These are phyloP conservation scores for Leccinum aurantiacum DNA, from an alignment of 768 basidiomycete genomes.

Conservation along the genomic window DNA sequence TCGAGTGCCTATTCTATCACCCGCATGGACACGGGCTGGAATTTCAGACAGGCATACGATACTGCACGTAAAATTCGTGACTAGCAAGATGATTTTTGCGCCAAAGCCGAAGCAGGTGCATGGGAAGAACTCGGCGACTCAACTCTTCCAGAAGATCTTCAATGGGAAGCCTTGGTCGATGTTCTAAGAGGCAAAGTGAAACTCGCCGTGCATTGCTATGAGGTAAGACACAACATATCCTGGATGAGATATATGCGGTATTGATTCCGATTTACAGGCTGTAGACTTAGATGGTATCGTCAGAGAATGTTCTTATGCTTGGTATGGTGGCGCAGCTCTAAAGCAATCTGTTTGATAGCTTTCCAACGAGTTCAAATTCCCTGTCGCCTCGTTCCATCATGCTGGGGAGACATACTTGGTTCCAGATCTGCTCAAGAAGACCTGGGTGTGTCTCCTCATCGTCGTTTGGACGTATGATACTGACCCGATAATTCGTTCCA, in stretches of 20 bases:
- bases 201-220: slow-evolving; percentile 38
- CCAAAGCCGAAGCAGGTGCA: slow-evolving; percentile 49
- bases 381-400: slow-evolving; percentile 74
- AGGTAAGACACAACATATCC: slow-evolving; percentile 12
- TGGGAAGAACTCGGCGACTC: slow-evolving; percentile 38
- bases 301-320: slow-evolving; percentile 46
- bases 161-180: slow-evolving; percentile 80
- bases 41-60: slow-evolving; percentile 76
- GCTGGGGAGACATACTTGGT: slow-evolving; percentile 84
- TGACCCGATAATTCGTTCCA: background rate
- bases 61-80: slow-evolving; percentile 67
- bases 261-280: slow-evolving; percentile 33
- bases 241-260: background rate
- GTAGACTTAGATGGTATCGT: slow-evolving; percentile 75
- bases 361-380: slow-evolving; percentile 83
- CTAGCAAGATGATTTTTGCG: slow-evolving; percentile 72
- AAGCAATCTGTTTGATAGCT: slow-evolving; percentile 40
- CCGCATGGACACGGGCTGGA: slow-evolving; percentile 80
- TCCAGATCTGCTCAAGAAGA: slow-evolving; percentile 69
- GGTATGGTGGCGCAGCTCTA: background rate
- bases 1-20: slow-evolving; percentile 43
- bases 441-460: slow-evolving; percentile 45
- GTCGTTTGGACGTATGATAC: background rate
- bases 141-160: slow-evolving; percentile 56
- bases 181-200: slow-evolving; percentile 78